Evolutionary conservation across 108 stramenopile species (phyloP), one percentile per base, ranked within the genome.

Genomic region (Seminavis robusta): DNA sequence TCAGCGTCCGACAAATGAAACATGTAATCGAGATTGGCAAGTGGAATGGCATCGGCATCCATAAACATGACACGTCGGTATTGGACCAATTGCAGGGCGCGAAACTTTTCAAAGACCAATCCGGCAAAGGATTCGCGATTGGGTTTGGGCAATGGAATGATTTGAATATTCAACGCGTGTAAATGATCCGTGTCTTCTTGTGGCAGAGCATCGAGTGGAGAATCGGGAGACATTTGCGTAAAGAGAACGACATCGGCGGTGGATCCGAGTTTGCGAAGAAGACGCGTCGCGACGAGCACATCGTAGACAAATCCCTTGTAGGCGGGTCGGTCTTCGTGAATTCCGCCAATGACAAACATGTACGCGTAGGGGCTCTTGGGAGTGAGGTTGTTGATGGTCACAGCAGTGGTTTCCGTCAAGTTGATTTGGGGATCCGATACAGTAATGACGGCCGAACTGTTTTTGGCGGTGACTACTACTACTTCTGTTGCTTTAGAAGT

Each of bases 101-200:
- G 63, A 49, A 84, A 84, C 32, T 83, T 83, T 23, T 83, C 74
- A 43, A 76, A 51, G 24, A 61, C 48, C 49, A 61, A 17, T 36
- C 51, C 19, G 4, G 60, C 34, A 51, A 61, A 61, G n/a, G 59
- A 47, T 6, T 47, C 46, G 21, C 15, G 13, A 3, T 19, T 4
- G 16, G 45, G 33, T 48, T 13, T 47, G 9, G 40, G 3, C 25
- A 49, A 29, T 29, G 15, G 15, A 4, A 28, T n/a, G 15, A 49
- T 29, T 23, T 29, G 48, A 49, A 49, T 29, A 6, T 29, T 5
- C 24, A 49, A 49, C 4, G 48, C 28, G 4, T 10, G n/a, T 15
- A 49, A 29, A 21, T n/a, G 26, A 4, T 27, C 26, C 34, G 21
- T 15, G 19, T 63, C 55, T 33, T 74, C 65, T 15, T 32, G 45